Evolutionary conservation across 306 rosid species (phyloP).

Genomic region (Cercis canadensis): DNA sequence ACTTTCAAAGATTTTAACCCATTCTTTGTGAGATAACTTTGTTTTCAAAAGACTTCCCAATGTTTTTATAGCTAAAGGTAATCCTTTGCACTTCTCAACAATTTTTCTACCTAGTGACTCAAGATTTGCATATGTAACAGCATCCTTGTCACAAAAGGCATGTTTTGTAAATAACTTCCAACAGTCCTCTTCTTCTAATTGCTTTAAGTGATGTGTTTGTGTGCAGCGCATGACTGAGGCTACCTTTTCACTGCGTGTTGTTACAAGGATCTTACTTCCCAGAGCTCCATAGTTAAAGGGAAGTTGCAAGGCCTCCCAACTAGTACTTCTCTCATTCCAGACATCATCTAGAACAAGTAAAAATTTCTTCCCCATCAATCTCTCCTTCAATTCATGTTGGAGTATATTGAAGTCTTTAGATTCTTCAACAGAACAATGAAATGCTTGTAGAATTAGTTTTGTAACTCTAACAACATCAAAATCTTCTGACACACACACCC

Average conservation of each 20-base stretch:
- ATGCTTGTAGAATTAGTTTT: too few species aligned
- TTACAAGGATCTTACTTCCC: constrained; percentile 31
- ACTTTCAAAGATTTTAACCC: not conserved
- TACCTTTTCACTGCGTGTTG: constrained; percentile 25
- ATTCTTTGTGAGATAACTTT: constrained; percentile 5
- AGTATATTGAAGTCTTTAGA: not conserved
- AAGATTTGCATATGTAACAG: not conserved
- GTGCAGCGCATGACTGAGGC: not conserved
- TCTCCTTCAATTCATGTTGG: not conserved
- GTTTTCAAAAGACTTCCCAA: too few species aligned
- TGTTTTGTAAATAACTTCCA: constrained; percentile 20
- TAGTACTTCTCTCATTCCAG: constrained; percentile 18
- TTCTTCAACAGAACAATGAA: too few species aligned
- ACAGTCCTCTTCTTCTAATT: constrained; percentile 7
- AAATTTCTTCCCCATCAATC: constrained; percentile 7
- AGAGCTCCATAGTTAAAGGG: constrained; percentile 1
- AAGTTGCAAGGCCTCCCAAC: constrained; percentile 5
- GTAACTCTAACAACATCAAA: too few species aligned
- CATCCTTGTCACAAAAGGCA: not conserved
- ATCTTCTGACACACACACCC: too few species aligned
- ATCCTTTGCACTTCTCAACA: constrained; percentile 23
- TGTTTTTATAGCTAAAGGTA: too few species aligned
- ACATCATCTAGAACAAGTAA: constrained; percentile 34
- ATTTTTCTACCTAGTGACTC: not conserved
- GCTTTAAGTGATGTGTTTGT: not conserved